These are phyloP conservation scores for Epichloe uncinata DNA, from an alignment of 2,329 filamentous ascomycete species.

Conservation along the genomic window DNA sequence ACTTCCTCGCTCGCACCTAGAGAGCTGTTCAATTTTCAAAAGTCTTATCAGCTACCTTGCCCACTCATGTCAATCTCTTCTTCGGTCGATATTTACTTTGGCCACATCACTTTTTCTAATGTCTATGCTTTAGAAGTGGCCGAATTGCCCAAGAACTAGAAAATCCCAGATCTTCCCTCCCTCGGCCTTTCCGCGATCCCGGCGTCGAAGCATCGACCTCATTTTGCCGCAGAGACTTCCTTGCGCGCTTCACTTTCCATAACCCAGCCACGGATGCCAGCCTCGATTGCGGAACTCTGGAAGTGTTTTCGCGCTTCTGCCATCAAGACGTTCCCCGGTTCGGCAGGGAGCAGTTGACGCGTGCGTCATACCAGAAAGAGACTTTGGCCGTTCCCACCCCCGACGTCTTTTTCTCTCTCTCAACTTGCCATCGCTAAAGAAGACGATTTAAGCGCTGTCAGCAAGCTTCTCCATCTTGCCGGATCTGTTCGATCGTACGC, in stretches of 20 bases:
- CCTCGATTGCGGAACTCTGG: background rate
- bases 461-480: background rate
- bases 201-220: conserved; percentile 5
- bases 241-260: background rate
- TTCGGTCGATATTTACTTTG: background rate
- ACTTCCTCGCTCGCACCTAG: background rate
- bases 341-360: background rate
- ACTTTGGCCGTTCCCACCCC: background rate
- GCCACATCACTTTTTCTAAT: background rate
- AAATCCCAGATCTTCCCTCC: conserved; percentile 2
- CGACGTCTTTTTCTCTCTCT: background rate
- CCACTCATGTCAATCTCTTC: background rate
- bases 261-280: background rate
- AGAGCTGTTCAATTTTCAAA: background rate
- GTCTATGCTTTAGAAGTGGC: background rate
- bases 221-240: background rate
- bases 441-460: background rate
- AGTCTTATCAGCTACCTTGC: background rate
- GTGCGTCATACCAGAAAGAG: background rate
- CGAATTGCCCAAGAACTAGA: background rate
- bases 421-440: background rate
- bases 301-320: background rate
- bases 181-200: conserved; percentile 4
- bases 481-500: background rate
- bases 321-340: background rate